Conservation (phyloP, 352 stramenopile genomes). For the Globisporangium irregulare region DNA sequence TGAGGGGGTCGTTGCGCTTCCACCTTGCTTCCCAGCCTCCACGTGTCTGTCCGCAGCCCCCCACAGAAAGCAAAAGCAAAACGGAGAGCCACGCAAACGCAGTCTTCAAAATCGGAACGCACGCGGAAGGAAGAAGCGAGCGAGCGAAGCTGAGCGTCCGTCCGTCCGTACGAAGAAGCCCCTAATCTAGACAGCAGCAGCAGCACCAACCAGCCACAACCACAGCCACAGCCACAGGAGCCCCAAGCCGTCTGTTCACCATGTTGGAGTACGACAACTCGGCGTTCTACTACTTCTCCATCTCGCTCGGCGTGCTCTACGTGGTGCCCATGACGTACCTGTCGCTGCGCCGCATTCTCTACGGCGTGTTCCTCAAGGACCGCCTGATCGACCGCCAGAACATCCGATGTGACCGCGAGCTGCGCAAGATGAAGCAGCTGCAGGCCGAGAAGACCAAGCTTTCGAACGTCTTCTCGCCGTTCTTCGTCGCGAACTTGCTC, state of each 20-base stretch:
- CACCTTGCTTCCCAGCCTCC: conserved; percentile 6
- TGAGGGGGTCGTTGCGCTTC: conserved; percentile 9
- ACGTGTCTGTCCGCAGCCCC: conserved; percentile 12
- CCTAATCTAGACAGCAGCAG: neutral
- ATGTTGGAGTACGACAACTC: conserved; percentile 99
- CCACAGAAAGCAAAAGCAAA: neutral
- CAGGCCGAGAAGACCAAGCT: conserved; percentile 83
- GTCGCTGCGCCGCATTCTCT: conserved; percentile 75
- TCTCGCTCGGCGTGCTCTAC: conserved; percentile 96
- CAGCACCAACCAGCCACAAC: neutral
- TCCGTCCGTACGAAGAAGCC: neutral
- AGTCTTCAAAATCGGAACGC: conserved; percentile 18
- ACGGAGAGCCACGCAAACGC: conserved; percentile 1
- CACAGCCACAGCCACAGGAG: neutral
- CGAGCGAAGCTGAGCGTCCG: neutral
- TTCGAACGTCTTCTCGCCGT: conserved; percentile 76
- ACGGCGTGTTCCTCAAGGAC: conserved; percentile 89
- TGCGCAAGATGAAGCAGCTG: conserved; percentile 84
- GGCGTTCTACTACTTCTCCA: conserved; percentile 99
- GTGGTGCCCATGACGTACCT: conserved; percentile 94
- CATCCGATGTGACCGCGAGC: conserved; percentile 80
- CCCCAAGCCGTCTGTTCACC: conserved; percentile 4
- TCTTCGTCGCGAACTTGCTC: conserved; percentile 76
- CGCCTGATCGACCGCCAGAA: conserved; percentile 80
- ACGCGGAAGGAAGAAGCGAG: conserved; percentile 5